Base-by-base conservation (phyloP, 2,329 filamentous ascomycete genomes). In the Diaporthe amygdali region DNA sequence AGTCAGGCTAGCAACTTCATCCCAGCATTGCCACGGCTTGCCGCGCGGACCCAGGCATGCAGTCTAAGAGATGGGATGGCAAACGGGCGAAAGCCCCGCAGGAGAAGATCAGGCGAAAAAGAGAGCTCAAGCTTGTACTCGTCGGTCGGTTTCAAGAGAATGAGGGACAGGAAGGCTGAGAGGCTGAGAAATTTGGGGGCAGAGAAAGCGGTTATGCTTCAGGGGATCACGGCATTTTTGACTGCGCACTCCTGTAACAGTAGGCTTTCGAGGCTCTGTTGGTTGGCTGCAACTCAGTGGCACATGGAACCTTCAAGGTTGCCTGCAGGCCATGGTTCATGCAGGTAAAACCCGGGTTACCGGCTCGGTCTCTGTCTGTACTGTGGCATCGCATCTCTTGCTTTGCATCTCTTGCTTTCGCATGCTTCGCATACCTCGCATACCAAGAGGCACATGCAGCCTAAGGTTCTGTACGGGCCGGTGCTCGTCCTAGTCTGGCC, bases 361-460 rank as follows among this genome's bases (percentile, higher is more conserved):
- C 8, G 49, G 49, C 27, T 51, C 47, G 27, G 47, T 17, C 32
- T 20, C 30, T n/a, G 17, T 52, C 27, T 52, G 5, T 12, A 20
- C 49, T 8, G 49, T 54, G 34, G 56, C 22, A 61, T 46, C 44
- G 39, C 56, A 46, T 61, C 56, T 34, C 56, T 47, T 63, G 30
- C 41, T 63, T 63, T 63, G 39, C 56, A 46, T 61, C 56, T 34
- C 56, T 47, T 63, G 30, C 41, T 63, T 63, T 63, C 41, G 41
- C n/a, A n/a, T n/a, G n/a, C n/a, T n/a, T n/a, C n/a, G n/a, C n/a
- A n/a, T n/a, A n/a, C n/a, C n/a, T n/a, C n/a, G n/a, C 39, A 32
- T 63, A n/a, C 25, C 25, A 22, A 30, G 55, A 8, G 15, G 34
- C 22, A 12, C 17, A n/a, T 17, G 55, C 37, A 10, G 55, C 8